phyloP scores from a whole-genome alignment of 768 basidiomycete genomes.

The Mycena latifolia region DNA sequence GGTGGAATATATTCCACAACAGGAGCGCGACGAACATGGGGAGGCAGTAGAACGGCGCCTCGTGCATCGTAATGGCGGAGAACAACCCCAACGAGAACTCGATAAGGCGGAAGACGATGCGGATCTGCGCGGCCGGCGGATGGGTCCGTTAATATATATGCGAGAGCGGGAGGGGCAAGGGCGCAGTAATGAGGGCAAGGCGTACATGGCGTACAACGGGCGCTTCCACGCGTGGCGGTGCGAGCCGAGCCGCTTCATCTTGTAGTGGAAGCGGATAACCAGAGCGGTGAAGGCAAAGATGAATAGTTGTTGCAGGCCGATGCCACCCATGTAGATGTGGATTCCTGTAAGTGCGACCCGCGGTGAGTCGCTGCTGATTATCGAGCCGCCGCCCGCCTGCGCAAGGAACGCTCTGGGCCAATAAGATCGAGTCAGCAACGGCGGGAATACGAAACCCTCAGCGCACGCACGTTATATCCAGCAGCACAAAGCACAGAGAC shows the following conservation, averaged over 20 bases:
- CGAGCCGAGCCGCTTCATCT: conserved; percentile 19
- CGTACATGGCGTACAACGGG: conserved; percentile 36
- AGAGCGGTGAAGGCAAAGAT: conserved; percentile 33
- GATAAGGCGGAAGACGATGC: conserved; percentile 31
- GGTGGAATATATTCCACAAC: conserved; percentile 15
- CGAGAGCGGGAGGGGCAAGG: too few species aligned
- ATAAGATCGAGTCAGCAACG: not conserved
- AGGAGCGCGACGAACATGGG: conserved; percentile 18
- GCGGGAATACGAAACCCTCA: not conserved
- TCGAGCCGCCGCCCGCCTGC: conserved; percentile 37
- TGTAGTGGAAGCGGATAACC: conserved; percentile 32
- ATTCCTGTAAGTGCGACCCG: conserved; percentile 17
- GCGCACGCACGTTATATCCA: conserved; percentile 33
- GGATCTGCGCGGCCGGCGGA: conserved; percentile 8
- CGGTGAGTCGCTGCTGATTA: conserved; percentile 20
- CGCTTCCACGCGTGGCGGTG: conserved; percentile 32
- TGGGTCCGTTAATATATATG: not conserved
- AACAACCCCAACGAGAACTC: too few species aligned
- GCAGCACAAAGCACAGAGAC: conserved; percentile 31
- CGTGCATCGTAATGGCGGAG: conserved; percentile 30
- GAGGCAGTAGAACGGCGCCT: conserved; percentile 23
- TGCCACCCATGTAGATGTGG: conserved; percentile 41
- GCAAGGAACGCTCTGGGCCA: conserved; percentile 36
- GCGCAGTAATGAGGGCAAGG: conserved; percentile 36
- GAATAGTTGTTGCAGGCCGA: conserved; percentile 40